Base-by-base conservation (phyloP, 2,329 filamentous ascomycete genomes). In the Sclerotinia nivalis region DNA sequence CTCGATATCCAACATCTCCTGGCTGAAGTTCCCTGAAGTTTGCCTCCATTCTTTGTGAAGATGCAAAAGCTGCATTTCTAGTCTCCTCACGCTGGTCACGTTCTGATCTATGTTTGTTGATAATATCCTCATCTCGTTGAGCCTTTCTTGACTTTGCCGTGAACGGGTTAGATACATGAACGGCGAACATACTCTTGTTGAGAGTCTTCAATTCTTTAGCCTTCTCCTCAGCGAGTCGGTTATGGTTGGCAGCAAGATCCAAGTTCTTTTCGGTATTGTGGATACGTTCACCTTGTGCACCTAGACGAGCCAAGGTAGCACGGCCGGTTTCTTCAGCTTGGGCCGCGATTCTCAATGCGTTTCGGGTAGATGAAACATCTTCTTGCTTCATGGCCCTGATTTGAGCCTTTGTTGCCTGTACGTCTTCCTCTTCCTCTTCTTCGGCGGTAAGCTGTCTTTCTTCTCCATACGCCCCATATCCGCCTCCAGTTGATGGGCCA, bases 181-280 rank as follows among this genome's bases (percentile, higher is more conserved):
- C 87, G 7, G 92, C 91, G 77, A 97, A 97, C 93, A 97, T 97
- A 82, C 90, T 93, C 72, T 91, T 85, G 80, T 97, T 97, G 64
- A 96, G 84, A 0, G 88, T 92, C 82, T 95, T 95, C 50, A 97
- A 83, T 78, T 97, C 93, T 61, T 89, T 87, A 1, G 93, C 91
- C 75, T 92, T 91, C 74, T 94, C 92, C 75, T 93, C 89, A 0
- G 92, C 92, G 71, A 91, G 83, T 70, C 88, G 87, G 75, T 92
- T 92, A 78, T 93, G 89, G 73, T 90, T 90, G n/a, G 87, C 82
- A 5, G 93, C 91, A 73, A 92, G 84, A 75, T 97, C 93, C 70
- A 97, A 85, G 76, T 95, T 93, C 80, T 88, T 88, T 80, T 97
- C 92, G 0, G 91, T 92, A 77, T 94, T 93, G 78, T 94, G 88